Evolutionary conservation across 768 basidiomycete genomes (phyloP).

Genomic region (Phanerodontia chrysosporium): DNA sequence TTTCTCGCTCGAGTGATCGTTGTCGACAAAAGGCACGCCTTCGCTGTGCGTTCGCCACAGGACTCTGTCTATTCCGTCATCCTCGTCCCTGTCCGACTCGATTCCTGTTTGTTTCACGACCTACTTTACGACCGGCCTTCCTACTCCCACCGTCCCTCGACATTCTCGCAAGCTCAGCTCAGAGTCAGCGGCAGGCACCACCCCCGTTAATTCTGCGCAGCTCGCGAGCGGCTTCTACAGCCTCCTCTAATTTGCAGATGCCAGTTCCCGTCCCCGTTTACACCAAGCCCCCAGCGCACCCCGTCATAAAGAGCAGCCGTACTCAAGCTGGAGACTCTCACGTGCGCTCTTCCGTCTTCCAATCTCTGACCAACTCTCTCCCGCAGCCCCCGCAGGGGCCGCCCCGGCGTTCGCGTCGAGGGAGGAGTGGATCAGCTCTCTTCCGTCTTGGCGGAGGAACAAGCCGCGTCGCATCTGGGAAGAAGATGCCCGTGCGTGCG

Average conservation of each 20-base stretch:
- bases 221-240: constrained; percentile 40
- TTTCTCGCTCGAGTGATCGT: constrained; percentile 19
- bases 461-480: constrained; percentile 68
- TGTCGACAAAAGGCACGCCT: constrained; percentile 80
- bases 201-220: constrained; percentile 32
- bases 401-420: constrained; percentile 63
- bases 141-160: constrained; percentile 33
- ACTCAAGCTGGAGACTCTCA: constrained; percentile 35
- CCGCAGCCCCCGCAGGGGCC: constrained; percentile 57
- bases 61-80: constrained; percentile 25
- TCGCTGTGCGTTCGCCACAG: constrained; percentile 84
- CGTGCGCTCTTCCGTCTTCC: constrained; percentile 41
- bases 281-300: constrained; percentile 55
- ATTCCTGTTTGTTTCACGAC: constrained; percentile 52
- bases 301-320: constrained; percentile 55
- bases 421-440: constrained; percentile 69
- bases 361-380: constrained; percentile 52
- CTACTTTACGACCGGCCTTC: constrained; percentile 59
- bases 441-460: constrained; percentile 68
- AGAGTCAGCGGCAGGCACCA: constrained; percentile 19
- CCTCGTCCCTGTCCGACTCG: constrained; percentile 25
- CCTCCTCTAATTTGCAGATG: constrained; percentile 57
- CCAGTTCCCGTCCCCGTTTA: constrained; percentile 78
- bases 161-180: constrained; percentile 35
- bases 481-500: constrained; percentile 38